Base-by-base conservation (phyloP, 2,329 filamentous ascomycete species). In the Aspergillus sp. region DNA sequence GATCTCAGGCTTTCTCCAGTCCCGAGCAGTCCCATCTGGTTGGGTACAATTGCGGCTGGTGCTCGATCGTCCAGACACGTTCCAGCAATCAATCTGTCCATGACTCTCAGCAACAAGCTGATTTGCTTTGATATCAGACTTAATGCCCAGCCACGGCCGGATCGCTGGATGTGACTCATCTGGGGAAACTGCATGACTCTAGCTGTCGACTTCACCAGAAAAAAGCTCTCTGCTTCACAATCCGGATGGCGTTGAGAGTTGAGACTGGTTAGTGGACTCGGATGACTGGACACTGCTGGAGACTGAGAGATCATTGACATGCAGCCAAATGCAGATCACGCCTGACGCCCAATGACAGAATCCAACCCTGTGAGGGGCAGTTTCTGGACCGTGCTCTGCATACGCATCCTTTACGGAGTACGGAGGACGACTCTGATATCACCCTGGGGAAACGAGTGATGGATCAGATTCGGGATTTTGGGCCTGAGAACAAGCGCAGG, bases 381-480 rank as follows among this genome's bases (percentile, higher is more conserved):
- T 53, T 43, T 38, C 48, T 63, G 61, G 51, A 60, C 59, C 59
- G 59, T 62, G 61, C 59, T 62, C 51, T 61, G 56, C 58, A 61
- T 50, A 51, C 53, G 17, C 32, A 32, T 47, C 51, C 24, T 54
- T 36, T 48, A 36, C 48, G n/a, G n/a, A n/a, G n/a, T n/a, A n/a
- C n/a, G n/a, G n/a, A n/a, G n/a, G n/a, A n/a, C n/a, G 34, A 49
- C 18, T 48, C 45, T 49, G 44, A 55, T 42, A 48, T 43, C 45
- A 49, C 26, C 17, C 4, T 36, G 49, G 39, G 18, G 9, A 13
- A 12, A n/a, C n/a, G 24, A 30, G 18, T 48, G 44, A 55, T 55
- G 20, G 34, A 55, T 54, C 51, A 48, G 7, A 50, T 39, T 13
- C n/a, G 30, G 43, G 12, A 17, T 12, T 20, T 48, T 22, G 26